Base-by-base conservation (phyloP, 2,329 filamentous ascomycete genomes). In the Metarhizium humberi region DNA sequence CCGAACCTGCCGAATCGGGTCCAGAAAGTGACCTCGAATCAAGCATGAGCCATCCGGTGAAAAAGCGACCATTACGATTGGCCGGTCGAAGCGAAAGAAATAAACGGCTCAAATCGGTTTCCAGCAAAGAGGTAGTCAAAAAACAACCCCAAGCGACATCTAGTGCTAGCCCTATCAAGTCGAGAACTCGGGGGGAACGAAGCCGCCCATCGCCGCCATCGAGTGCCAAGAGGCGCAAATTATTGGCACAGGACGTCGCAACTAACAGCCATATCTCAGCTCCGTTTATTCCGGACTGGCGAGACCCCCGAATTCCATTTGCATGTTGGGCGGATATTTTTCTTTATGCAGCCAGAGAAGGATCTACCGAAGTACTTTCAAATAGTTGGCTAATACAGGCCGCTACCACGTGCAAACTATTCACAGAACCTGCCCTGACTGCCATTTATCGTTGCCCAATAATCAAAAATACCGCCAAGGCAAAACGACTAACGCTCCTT, bases 351-450 rank as follows among this genome's bases (percentile, higher is more conserved):
- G 82, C 86, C 16, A 77, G 77, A 51, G 71, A 75, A 36, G 61
- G 64, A 8, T 63, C 67, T 1, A 64, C 71, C 5, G 71, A 71
- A n/a, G 63, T 74, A 71, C 61, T 73, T 64, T 73, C 75, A 63
- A 76, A 75, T 13, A 74, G 76, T 62, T 90, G 86, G 86, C 78
- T 95, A 6, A 69, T 87, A 10, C 74, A 76, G n/a, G 73, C 80
- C 48, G 82, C 87, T 40, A 75, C 78, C 2, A 72, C 83, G 16
- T 92, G 86, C 61, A 80, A 76, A 52, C 68, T 76, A 2, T 90
- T 92, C 56, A 73, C 80, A 0, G 88, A 91, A 62, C 86, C 90
- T 5, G 88, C 88, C 2, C 70, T 94, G 52, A 84, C 84, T 5
- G 85, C 82, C 1, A 75, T 95, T 5, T 94, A 94, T 66, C 76